phyloP scores from a whole-genome alignment of 106 monocot genomes.

The Acorus gramineus region DNA sequence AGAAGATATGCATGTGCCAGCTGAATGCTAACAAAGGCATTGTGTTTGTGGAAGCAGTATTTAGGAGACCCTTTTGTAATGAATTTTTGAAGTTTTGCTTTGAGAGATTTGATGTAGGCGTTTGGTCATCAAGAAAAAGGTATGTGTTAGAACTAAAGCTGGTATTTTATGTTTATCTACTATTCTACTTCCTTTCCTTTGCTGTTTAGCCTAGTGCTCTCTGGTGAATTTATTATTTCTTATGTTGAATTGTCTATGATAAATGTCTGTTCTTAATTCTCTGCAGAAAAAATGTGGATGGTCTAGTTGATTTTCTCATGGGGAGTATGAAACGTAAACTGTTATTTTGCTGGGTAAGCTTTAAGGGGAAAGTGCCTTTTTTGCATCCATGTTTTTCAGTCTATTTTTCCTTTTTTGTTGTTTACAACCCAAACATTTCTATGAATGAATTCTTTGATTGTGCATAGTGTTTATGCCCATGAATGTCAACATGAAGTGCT shows the following conservation, averaged over 20 bases:
- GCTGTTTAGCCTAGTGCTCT: too few species aligned
- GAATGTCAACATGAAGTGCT: too few species aligned
- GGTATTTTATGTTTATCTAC: neutral
- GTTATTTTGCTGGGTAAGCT: conserved; percentile 79
- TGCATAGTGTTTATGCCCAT: too few species aligned
- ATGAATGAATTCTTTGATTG: too few species aligned
- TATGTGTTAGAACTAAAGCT: conserved; percentile 12
- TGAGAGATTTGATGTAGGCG: conserved; percentile 60
- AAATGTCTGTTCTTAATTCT: neutral
- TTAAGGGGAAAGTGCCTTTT: too few species aligned
- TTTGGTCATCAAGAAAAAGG: conserved; percentile 86
- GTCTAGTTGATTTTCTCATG: conserved; percentile 47
- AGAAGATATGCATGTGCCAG: neutral
- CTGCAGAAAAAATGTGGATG: conserved; percentile 60
- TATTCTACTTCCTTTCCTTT: too few species aligned
- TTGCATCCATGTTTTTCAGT: too few species aligned
- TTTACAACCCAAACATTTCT: too few species aligned
- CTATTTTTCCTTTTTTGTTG: too few species aligned
- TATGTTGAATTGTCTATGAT: neutral
- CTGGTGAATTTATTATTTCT: too few species aligned
- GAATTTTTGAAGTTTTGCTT: conserved; percentile 87
- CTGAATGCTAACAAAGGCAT: too few species aligned
- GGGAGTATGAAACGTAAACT: conserved; percentile 36
- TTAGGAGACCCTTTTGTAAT: conserved; percentile 78
- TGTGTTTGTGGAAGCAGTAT: conserved; percentile 25